A percentile compares a stretch with the other conserved stretches of the same genome.
Evolutionary conservation across 257 asterid species (phyloP).

Genomic region (Plectranthus barbatus): DNA sequence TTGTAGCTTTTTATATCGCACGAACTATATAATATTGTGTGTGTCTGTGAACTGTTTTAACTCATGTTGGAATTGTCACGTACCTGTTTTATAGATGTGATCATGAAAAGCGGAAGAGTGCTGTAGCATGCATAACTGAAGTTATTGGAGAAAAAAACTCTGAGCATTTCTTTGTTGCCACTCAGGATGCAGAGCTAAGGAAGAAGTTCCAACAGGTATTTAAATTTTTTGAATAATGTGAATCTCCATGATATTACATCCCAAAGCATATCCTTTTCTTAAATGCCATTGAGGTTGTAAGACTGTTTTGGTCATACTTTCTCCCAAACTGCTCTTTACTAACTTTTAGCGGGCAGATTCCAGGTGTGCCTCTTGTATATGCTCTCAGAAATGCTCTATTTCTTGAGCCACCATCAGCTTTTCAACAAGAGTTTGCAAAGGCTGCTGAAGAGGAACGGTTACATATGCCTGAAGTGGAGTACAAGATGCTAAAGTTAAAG

Average conservation of each 20-base stretch:
- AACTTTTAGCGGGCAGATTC: conserved; percentile 44
- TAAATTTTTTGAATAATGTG: neutral
- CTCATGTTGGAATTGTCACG: conserved; percentile 11
- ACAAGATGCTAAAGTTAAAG: conserved; percentile 32
- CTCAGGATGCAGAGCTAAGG: conserved; percentile 82
- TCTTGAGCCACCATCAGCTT: conserved; percentile 72
- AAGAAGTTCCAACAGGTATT: conserved; percentile 64
- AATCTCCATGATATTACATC: neutral
- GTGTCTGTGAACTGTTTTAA: neutral
- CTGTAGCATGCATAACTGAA: conserved; percentile 62
- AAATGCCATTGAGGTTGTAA: neutral
- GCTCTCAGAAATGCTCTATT: conserved; percentile 77
- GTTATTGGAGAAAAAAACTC: conserved; percentile 67
- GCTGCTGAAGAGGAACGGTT: conserved; percentile 67
- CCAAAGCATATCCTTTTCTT: neutral
- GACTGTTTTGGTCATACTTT: neutral
- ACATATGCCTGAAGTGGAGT: conserved; percentile 61
- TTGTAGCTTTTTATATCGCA: neutral
- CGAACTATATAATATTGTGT: neutral
- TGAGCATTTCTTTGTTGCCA: conserved; percentile 84
- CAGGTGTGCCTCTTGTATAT: conserved; percentile 76
- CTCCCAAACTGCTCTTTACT: neutral
- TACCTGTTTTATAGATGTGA: conserved; percentile 53
- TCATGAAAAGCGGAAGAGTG: conserved; percentile 71
- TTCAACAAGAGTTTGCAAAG: conserved; percentile 57